phyloP scores from a whole-genome alignment of 169 alveolate species.

The Cryptosporidium sp. region DNA sequence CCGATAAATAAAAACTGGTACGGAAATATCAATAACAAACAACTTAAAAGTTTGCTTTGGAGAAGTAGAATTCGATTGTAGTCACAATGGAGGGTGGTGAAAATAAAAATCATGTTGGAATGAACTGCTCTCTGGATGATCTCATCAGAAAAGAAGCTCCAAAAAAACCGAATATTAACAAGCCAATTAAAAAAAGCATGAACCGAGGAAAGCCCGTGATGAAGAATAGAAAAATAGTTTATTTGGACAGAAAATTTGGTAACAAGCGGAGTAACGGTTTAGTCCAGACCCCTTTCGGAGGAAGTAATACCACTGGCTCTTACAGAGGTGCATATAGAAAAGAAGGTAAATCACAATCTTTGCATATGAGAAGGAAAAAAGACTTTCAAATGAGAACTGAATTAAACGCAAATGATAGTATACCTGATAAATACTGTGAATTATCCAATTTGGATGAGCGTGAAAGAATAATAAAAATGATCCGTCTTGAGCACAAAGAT shows the following conservation, averaged over 20 bases:
- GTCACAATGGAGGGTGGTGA: slow-evolving; percentile 33
- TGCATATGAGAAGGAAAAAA: slow-evolving; percentile 9
- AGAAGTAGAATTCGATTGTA: neutral
- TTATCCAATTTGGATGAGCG: slow-evolving; percentile 32
- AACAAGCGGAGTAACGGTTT: neutral
- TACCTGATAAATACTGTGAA: slow-evolving; percentile 38
- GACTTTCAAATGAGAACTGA: slow-evolving; percentile 45
- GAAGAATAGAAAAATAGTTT: neutral
- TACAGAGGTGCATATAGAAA: neutral
- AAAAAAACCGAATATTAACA: slow-evolving; percentile 2
- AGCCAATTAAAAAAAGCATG: neutral
- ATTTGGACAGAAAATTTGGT: neutral
- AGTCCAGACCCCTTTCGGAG: neutral
- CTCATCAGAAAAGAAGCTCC: slow-evolving; percentile 62
- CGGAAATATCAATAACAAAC: neutral
- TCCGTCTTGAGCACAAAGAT: slow-evolving; percentile 44
- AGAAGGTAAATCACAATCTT: slow-evolving; percentile 21
- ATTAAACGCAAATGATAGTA: slow-evolving; percentile 18
- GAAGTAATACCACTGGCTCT: neutral
- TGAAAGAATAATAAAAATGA: slow-evolving; percentile 37
- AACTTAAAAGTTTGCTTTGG: neutral
- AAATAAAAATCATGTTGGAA: slow-evolving; percentile 27
- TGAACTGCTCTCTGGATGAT: slow-evolving; percentile 65
- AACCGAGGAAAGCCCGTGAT: slow-evolving; percentile 1
- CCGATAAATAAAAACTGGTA: slow-evolving; percentile 9